Evolutionary conservation across 352 stramenopile species (phyloP).

Genomic region (Pythium brassicae): DNA sequence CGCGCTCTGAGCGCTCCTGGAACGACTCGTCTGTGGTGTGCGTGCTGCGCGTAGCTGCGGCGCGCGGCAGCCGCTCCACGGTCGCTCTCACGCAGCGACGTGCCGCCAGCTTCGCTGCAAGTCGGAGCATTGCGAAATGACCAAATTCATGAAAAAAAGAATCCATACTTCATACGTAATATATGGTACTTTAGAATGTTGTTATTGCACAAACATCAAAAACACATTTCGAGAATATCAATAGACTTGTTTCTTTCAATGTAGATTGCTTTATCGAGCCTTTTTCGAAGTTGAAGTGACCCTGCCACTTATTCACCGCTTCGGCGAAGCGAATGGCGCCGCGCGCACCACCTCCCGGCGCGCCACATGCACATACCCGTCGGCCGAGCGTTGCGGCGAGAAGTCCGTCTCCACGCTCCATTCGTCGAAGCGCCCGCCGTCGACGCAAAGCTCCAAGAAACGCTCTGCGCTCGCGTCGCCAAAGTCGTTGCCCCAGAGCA

Average conservation of each 20-base stretch:
- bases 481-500: conserved; percentile 77
- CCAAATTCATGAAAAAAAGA: too few relatives aligned
- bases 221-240: too few relatives aligned
- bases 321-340: conserved; percentile 34
- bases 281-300: not conserved
- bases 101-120: not conserved
- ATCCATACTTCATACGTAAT: too few relatives aligned
- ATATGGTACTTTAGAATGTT: too few relatives aligned
- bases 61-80: not conserved
- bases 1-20: conserved; percentile 23
- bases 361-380: conserved; percentile 43
- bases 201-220: too few relatives aligned
- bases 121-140: not conserved
- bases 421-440: conserved; percentile 29
- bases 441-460: conserved; percentile 36
- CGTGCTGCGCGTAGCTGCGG: not conserved
- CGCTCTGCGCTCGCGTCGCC: conserved; percentile 24
- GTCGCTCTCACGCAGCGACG: too few relatives aligned
- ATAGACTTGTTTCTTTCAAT: too few relatives aligned
- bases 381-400: conserved; percentile 23
- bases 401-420: conserved; percentile 56
- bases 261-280: not conserved
- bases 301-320: conserved; percentile 22
- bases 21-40: conserved; percentile 29
- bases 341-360: conserved; percentile 34